Evolutionary conservation across 768 basidiomycete species (phyloP).

Genomic region (Tylopilus vinaceipallidus): DNA sequence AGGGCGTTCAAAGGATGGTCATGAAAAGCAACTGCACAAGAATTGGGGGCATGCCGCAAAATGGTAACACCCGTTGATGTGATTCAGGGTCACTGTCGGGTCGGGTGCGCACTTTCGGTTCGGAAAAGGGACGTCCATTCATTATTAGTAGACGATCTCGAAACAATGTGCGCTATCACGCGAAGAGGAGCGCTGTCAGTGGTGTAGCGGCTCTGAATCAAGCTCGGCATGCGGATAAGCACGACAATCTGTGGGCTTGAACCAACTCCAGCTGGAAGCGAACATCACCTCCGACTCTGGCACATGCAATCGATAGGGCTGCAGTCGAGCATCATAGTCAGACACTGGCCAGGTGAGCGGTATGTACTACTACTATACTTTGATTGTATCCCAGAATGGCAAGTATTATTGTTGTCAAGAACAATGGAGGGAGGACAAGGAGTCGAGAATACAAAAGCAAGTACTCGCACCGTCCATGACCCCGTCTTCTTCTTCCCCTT

Average conservation of each 20-base stretch:
- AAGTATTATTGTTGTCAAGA: constrained; percentile 30
- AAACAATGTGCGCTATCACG: too few relatives aligned
- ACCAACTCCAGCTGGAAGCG: too few relatives aligned
- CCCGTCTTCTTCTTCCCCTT: constrained; percentile 10
- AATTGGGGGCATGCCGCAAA: neutral
- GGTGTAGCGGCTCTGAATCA: too few relatives aligned
- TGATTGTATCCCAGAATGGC: constrained; percentile 21
- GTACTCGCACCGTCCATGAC: constrained; percentile 11
- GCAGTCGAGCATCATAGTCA: too few relatives aligned
- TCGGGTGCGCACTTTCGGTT: neutral
- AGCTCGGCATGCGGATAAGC: too few relatives aligned
- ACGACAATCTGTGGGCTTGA: too few relatives aligned
- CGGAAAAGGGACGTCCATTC: neutral
- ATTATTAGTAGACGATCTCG: neutral
- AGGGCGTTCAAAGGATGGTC: neutral
- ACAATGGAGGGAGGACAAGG: constrained; percentile 23
- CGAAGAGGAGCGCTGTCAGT: too few relatives aligned
- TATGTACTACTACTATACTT: too few relatives aligned
- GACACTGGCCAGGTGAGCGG: too few relatives aligned
- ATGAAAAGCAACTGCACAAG: neutral
- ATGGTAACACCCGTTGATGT: neutral
- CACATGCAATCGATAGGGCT: too few relatives aligned
- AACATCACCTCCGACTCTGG: too few relatives aligned
- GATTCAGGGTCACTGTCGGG: neutral
- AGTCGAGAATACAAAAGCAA: constrained; percentile 26